A percentile compares a stretch with the other conserved stretches of the same genome.
Conservation (phyloP, 73 alveolate genomes). For the Tetrahymena thermophila region DNA sequence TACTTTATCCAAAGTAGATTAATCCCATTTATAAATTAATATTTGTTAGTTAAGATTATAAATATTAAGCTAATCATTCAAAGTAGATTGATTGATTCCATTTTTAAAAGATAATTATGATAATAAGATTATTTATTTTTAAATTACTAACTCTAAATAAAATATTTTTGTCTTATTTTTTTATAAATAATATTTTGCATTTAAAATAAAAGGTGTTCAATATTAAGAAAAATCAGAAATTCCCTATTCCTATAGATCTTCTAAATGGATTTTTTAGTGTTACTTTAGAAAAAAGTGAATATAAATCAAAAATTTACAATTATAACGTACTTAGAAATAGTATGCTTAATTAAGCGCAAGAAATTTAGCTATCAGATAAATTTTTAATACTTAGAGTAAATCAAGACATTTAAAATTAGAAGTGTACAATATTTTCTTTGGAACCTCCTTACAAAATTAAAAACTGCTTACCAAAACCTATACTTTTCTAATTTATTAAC, state of each 20-base stretch:
- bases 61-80: too few species aligned
- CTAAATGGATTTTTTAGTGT: not conserved
- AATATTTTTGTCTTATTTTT: too few species aligned
- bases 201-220: not conserved
- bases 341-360: not conserved
- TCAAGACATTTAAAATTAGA: not conserved
- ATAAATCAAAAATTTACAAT: not conserved
- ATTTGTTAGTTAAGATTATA: too few species aligned
- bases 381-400: not conserved
- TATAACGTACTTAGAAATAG: not conserved
- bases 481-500: not conserved
- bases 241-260: not conserved
- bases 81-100: too few species aligned
- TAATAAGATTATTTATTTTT: too few species aligned
- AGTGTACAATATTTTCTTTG: not conserved
- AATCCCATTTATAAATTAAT: too few species aligned
- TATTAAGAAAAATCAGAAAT: not conserved
- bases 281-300: not conserved
- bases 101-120: too few species aligned
- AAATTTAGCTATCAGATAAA: not conserved
- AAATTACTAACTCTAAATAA: too few species aligned
- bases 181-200: too few species aligned
- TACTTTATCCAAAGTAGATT: too few species aligned
- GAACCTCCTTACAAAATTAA: not conserved
- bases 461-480: not conserved